Evolutionary conservation across 75 land plant species (phyloP), one percentile per base, ranked within the genome.

Genomic region (Pinus tabuliformis): DNA sequence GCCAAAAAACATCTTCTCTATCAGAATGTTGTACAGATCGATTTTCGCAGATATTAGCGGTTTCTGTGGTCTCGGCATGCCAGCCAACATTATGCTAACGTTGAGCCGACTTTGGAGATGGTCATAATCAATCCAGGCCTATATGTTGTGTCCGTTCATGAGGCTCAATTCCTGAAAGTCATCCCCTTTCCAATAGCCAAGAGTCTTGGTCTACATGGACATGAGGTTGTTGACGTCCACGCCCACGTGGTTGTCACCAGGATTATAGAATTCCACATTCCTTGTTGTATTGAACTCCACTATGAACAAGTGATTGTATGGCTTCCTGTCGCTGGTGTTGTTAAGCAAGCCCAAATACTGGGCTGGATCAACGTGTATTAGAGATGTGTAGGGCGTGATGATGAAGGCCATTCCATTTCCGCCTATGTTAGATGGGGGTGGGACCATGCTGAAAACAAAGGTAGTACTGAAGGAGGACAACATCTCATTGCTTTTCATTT

Each of bases 261-360:
- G 86, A 74, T 91, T 89, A 3, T 18, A 7, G 37, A 87, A 78
- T 62, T 80, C 81, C 12, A 21, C 13, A 57, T 59, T 85, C 62
- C 75, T 73, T 16, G 80, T 52, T 5, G 89, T 83, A 75, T 91
- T 91, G 59, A 91, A 78, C 73, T 89, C 94, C 3, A 91, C 85
- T 4, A 89, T 89, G 42, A 87, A 57, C 11, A 87, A 59, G 49
- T 87, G 87, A 42, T 87, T 87, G 28, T 65, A 37, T 3, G 74
- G 12, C 56, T 84, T 68, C 17, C 93, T 91, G 57, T 80, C 75
- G 61, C 79, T 84, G 28, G 73, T 39, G 24, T 39, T 59, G 28
- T 82, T 83, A 75, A 86, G 83, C 21, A 91, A 77, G 76, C 93
- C 93, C 7, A 91, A 80, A 74, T 83, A 83, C 18, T 73, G 76